phyloP scores from a whole-genome alignment of 148 eudicot genomes.

The Vaccinium myrtillus region DNA sequence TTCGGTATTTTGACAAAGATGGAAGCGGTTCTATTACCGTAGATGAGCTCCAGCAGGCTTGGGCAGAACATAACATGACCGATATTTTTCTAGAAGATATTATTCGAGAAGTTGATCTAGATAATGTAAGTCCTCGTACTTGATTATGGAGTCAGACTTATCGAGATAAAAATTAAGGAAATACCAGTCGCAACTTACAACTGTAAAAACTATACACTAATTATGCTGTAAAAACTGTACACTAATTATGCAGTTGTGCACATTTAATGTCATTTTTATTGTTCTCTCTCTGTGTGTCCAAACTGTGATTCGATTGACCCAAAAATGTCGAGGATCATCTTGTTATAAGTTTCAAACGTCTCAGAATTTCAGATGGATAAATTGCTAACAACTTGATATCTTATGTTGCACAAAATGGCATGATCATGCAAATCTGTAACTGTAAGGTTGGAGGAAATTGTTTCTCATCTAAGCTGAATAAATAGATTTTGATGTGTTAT shows the following conservation, averaged over 20 bases:
- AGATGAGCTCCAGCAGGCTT: constrained; percentile 92
- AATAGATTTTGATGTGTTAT: constrained; percentile 13
- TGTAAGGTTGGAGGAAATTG: not conserved
- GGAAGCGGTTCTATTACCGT: constrained; percentile 92
- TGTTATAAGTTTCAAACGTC: not conserved
- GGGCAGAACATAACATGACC: constrained; percentile 70
- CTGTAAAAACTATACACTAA: not conserved
- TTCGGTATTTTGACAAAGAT: constrained; percentile 92
- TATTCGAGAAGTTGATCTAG: constrained; percentile 83
- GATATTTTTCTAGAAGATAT: constrained; percentile 77
- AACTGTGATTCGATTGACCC: constrained; percentile 3
- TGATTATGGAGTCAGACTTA: not conserved
- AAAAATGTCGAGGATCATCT: not conserved
- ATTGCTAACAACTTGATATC: not conserved
- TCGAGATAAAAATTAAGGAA: not conserved
- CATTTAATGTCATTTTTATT: not conserved
- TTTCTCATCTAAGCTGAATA: constrained; percentile 1
- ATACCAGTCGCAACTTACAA: not conserved
- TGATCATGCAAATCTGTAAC: not conserved
- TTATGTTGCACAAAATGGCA: not conserved
- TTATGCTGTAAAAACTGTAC: not conserved
- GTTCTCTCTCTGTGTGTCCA: not conserved
- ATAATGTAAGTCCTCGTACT: constrained; percentile 56
- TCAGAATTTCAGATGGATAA: not conserved
- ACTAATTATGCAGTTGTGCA: not conserved